These are phyloP conservation scores for Populus davidiana DNA, from an alignment of 345 rosid species.

Conservation along the genomic window DNA sequence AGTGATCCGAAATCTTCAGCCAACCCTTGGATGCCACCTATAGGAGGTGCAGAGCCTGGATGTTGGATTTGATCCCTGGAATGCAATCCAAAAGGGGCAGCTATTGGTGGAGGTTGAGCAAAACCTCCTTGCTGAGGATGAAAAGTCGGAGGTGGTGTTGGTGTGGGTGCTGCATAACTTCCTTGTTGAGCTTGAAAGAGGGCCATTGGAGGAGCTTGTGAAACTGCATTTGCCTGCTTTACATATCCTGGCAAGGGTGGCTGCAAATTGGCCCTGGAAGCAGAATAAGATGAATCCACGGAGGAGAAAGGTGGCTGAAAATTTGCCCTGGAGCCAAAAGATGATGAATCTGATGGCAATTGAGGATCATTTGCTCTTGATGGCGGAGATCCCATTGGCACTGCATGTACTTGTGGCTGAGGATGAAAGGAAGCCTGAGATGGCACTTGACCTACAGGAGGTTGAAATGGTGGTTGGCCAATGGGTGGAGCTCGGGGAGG, in stretches of 20 bases:
- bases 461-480: slow-evolving; percentile 51
- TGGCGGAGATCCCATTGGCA: slow-evolving; percentile 60
- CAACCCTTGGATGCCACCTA: slow-evolving; percentile 66
- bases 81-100: slow-evolving; percentile 35
- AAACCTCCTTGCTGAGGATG: slow-evolving; percentile 55
- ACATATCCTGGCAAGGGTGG: slow-evolving; percentile 64
- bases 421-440: slow-evolving; percentile 43
- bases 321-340: slow-evolving; percentile 38
- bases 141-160: slow-evolving; percentile 44
- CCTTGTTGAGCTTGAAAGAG: slow-evolving; percentile 55
- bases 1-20: slow-evolving; percentile 83
- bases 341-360: slow-evolving; percentile 33
- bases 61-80: slow-evolving; percentile 58
- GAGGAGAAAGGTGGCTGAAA: slow-evolving; percentile 54
- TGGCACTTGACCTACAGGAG: slow-evolving; percentile 53
- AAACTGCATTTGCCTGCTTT: slow-evolving; percentile 41
- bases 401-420: slow-evolving; percentile 46
- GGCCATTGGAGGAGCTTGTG: slow-evolving; percentile 49
- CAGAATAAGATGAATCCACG: slow-evolving; percentile 37
- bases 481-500: slow-evolving; percentile 40
- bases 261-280: slow-evolving; percentile 36
- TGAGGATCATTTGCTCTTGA: slow-evolving; percentile 38
- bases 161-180: slow-evolving; percentile 39
- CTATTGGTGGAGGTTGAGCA: slow-evolving; percentile 39
- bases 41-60: slow-evolving; percentile 58